A percentile compares a stretch with the other conserved stretches of the same genome.
These are phyloP conservation scores for Fusarium sp. DNA, from an alignment of 2,329 filamentous ascomycete species.

Conservation along the genomic window DNA sequence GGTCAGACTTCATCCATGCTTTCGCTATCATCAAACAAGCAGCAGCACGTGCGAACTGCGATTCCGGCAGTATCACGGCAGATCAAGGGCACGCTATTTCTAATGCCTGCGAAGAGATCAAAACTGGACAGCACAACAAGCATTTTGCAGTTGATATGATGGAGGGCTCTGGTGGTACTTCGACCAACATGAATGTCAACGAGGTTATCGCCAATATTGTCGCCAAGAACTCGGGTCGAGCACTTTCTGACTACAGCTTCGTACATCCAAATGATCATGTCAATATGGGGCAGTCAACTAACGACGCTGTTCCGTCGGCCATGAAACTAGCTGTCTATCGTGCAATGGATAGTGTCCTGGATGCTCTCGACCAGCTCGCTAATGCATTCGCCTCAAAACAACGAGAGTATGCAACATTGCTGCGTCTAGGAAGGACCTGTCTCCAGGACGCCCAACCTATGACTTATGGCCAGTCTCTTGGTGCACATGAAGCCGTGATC, in stretches of 20 bases:
- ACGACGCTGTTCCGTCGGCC: constrained; percentile 8
- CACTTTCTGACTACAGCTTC: constrained; percentile 6
- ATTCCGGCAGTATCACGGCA: neutral
- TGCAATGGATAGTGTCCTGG: neutral
- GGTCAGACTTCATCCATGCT: constrained; percentile 6
- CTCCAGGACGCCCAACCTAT: constrained; percentile 11
- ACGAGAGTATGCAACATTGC: neutral
- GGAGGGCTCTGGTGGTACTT: constrained; percentile 12
- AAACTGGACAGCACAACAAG: neutral
- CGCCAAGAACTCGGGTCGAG: constrained; percentile 3
- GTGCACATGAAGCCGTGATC: constrained; percentile 4
- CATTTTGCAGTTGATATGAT: constrained; percentile 16
- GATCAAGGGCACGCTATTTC: constrained; percentile 4
- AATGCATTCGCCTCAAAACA: constrained; percentile 3
- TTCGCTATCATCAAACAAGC: constrained; percentile 13
- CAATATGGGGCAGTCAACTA: constrained; percentile 13
- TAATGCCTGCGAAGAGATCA: constrained; percentile 1
- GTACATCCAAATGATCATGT: constrained; percentile 16
- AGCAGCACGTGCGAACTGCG: constrained; percentile 8
- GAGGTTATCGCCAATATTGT: constrained; percentile 17
- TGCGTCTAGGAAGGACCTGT: constrained; percentile 12
- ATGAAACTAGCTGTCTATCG: constrained; percentile 15
- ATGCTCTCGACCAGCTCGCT: neutral
- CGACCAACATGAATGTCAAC: constrained; percentile 18
- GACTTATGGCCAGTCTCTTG: constrained; percentile 10